Percentiles rank a stretch among this genome's conserved stretches.
Conservation (phyloP, 2,329 filamentous ascomycete species). For the Fusarium tanahbumbuense region DNA sequence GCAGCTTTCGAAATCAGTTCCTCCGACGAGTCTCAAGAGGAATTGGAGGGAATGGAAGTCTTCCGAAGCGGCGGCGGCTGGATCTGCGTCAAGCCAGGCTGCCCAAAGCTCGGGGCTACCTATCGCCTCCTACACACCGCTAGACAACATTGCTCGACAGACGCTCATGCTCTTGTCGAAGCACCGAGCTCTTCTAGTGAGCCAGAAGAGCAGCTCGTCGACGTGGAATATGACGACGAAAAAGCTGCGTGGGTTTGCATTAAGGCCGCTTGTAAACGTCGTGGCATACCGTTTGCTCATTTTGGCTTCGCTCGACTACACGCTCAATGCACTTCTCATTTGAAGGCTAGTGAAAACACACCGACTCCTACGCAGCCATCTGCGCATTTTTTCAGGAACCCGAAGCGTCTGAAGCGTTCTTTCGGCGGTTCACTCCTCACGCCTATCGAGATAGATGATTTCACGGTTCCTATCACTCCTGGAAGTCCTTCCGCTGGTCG, state of each 20-base stretch:
- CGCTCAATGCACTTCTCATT: neutral
- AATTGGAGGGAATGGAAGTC: constrained; percentile 3
- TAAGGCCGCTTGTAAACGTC: neutral
- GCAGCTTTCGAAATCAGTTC: constrained; percentile 8
- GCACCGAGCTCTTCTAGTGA: neutral
- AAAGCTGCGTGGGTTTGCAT: constrained; percentile 1
- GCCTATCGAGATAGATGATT: constrained; percentile 4
- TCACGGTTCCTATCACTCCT: neutral
- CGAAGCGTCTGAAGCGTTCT: neutral
- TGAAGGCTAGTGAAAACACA: neutral
- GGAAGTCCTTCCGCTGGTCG: constrained; percentile 37
- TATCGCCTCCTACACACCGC: neutral
- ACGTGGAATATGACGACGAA: neutral
- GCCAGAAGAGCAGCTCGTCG: neutral
- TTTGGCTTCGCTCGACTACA: neutral
- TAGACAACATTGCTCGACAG: neutral
- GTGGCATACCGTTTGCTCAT: neutral
- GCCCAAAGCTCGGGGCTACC: neutral
- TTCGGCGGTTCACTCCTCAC: neutral
- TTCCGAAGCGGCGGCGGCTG: neutral
- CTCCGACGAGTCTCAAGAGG: constrained; percentile 5
- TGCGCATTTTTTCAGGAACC: neutral
- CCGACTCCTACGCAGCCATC: neutral
- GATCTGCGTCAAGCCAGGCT: constrained; percentile 9
- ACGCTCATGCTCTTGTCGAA: constrained; percentile 2